Base-by-base conservation (phyloP, 768 basidiomycete species). In the Tremella yokohamensis region DNA sequence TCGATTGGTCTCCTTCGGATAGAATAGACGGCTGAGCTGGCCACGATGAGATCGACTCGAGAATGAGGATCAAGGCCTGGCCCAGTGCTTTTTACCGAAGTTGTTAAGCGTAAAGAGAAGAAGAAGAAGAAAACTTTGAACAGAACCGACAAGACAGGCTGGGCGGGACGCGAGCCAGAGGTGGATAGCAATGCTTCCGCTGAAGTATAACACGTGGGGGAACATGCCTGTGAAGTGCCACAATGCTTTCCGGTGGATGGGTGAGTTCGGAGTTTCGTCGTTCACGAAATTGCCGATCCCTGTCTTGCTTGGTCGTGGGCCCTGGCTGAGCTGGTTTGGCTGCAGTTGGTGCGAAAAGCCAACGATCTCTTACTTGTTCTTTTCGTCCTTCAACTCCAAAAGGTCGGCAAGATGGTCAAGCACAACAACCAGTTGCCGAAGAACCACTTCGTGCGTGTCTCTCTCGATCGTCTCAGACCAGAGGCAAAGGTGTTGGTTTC, bases 391-490 rank as follows among this genome's bases (percentile, higher is more conserved):
- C 45, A 26, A 24, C 29, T 6, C 29, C 29, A 34, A 34, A 34
- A 34, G 29, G 4, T 34, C 29, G 29, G 29, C 29, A 34, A 34
- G 29, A 34, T 34, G 72, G 72, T 74, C 63, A 70, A 70, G 64
- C 73, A 74, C 73, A 74, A 74, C 73, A 74, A 74, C 61, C 64
- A 70, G 56, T 59, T 74, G 53, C 69, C 62, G 54, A 72, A 72
- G 59, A 70, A 72, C 63, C 70, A 74, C 62, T 74, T 74, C 73
- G 59, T 61, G 44, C 13, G 59, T 60, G 37, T 11, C 13, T 6
- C 11, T 11, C 4, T 11, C 29, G 4, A 11, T 4, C 29, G 29
- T 34, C 6, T 4, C 29, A 34, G 29, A 11, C 6, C 29, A 34
- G 11, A 34, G 29, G 29, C 29, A 34, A 34, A 34, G 29, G 29